phyloP scores from a whole-genome alignment of 2,329 filamentous ascomycete genomes.

The Scedosporium dehoogii region DNA sequence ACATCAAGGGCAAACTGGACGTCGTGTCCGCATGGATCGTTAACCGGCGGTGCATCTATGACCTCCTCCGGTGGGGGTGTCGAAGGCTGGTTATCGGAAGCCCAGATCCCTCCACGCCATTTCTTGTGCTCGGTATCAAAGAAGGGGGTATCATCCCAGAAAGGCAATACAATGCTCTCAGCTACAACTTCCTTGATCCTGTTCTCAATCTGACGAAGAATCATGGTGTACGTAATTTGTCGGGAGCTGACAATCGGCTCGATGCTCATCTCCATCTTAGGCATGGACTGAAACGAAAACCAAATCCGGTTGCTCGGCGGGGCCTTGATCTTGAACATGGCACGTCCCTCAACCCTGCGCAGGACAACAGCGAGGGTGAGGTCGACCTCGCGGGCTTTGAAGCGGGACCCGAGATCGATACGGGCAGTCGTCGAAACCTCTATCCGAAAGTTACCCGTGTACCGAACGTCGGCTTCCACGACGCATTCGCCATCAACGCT shows the following conservation, averaged over 20 bases:
- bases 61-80: neutral
- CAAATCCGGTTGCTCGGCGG: slow-evolving; percentile 94
- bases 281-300: slow-evolving; percentile 90
- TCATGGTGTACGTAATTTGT: slow-evolving; percentile 89
- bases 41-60: slow-evolving; percentile 20
- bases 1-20: slow-evolving; percentile 26
- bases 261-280: slow-evolving; percentile 87
- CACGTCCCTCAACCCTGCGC: slow-evolving; percentile 75
- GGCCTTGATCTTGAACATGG: slow-evolving; percentile 80
- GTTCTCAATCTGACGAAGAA: slow-evolving; percentile 87
- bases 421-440: slow-evolving; percentile 89
- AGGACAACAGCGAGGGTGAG: slow-evolving; percentile 78
- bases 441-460: slow-evolving; percentile 79
- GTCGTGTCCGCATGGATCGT: slow-evolving; percentile 37
- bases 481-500: slow-evolving; percentile 86
- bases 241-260: slow-evolving; percentile 92
- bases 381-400: slow-evolving; percentile 85
- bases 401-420: slow-evolving; percentile 78
- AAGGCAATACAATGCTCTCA: slow-evolving; percentile 83
- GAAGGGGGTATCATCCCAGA: slow-evolving; percentile 95
- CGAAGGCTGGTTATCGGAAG: slow-evolving; percentile 35
- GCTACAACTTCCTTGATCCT: slow-evolving; percentile 88
- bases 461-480: slow-evolving; percentile 78
- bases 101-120: slow-evolving; percentile 79
- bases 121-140: slow-evolving; percentile 67